Evolutionary conservation across 768 basidiomycete species (phyloP), one percentile per base, ranked within the genome.

Genomic region (Nevesoporus exiguus): DNA sequence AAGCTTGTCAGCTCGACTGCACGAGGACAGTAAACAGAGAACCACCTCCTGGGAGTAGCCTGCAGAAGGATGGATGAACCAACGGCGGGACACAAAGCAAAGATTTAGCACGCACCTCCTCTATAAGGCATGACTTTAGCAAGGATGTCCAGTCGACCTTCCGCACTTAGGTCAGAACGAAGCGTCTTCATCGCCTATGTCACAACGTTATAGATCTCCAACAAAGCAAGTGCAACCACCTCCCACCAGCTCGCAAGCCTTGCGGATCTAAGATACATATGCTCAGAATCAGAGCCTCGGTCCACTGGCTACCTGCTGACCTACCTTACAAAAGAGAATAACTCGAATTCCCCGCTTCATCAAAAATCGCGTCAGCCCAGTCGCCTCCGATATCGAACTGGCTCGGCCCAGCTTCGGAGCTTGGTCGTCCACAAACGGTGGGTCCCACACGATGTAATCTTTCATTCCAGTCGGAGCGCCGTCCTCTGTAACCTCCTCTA

Each of bases 241-340:
- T 2, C 79, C 65, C 63, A 88, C 90, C 64, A 93, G 66, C 70
- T 95, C 92, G 67, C 93, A 95, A 4, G 78, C 75, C 73, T 88
- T 90, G 31, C 92, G 77, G 29, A 88, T 84, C 90, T 93, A 43
- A 45, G 29, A 50, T 24, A 22, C 1, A 3, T 11, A 13, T 15
- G 19, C 14, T 44, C 34, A 6, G 25, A n/a, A 29, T 49, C 22
- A 53, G 29, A 36, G 9, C 25, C 30, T 45, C 21, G 49, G 29
- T 21, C 3, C 3, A 42, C 2, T 5, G 5, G 19, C 2, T 24
- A 7, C 3, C 24, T 43, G 13, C 11, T 36, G 17, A 47, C 58
- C 15, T 48, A 86, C 90, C 76, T 90, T 88, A 76, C 91, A 93
- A 66, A 95, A 96, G n/a, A 96, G 71, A 55, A 96, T 93, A 5